Evolutionary conservation across 139 green algal species (phyloP).

Genomic region (Micractinium sp.): DNA sequence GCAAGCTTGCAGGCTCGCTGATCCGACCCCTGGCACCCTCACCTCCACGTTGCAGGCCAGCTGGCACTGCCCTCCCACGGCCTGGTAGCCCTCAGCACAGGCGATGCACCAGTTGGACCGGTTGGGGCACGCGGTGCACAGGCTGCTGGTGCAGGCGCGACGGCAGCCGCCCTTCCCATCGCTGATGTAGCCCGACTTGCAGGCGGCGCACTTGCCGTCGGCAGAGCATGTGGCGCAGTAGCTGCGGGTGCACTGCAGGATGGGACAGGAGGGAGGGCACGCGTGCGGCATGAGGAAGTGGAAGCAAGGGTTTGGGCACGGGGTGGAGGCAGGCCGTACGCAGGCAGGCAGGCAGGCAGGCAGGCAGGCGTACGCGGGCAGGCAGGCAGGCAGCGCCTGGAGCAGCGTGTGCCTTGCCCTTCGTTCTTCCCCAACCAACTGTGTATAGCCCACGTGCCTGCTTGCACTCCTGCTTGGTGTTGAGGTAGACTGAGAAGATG

Average conservation of each 20-base stretch:
- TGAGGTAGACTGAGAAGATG: background rate
- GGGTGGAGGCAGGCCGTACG: no score
- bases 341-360: no score
- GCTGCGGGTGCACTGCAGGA: background rate
- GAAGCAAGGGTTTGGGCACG: background rate
- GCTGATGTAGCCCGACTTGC: background rate
- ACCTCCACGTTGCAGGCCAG: background rate
- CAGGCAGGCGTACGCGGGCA: no score
- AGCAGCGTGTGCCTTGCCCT: background rate
- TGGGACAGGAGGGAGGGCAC: background rate
- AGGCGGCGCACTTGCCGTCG: background rate
- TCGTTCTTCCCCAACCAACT: background rate
- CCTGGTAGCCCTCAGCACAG: background rate
- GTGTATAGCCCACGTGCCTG: background rate
- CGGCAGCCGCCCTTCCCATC: background rate
- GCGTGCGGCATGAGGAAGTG: background rate
- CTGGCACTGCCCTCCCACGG: background rate
- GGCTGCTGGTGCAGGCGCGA: background rate
- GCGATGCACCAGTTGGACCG: background rate
- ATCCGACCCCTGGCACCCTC: no score
- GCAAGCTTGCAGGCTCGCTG: no score
- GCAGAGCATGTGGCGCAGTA: background rate
- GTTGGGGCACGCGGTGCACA: background rate
- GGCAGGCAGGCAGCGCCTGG: background rate
- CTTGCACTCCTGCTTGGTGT: background rate